A percentile compares a stretch with the other conserved stretches of the same genome.
Evolutionary conservation across 306 rosid genomes (phyloP).

Genomic region (Styphnolobium japonicum): DNA sequence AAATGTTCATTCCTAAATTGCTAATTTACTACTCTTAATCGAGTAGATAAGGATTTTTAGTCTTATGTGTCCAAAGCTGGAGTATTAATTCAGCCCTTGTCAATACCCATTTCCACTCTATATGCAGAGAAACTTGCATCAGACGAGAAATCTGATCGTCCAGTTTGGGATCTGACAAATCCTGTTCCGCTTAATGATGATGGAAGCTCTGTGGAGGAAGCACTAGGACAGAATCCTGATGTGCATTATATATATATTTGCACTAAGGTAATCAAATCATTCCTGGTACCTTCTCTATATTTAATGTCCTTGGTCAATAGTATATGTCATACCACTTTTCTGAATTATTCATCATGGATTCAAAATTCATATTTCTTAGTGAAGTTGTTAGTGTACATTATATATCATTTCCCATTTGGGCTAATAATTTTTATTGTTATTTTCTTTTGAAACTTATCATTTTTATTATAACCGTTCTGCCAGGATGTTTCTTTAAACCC

Average conservation of each 20-base stretch:
- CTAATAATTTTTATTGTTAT: neutral
- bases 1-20: neutral
- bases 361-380: neutral
- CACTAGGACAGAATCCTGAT: conserved; percentile 65
- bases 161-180: conserved; percentile 70
- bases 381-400: neutral
- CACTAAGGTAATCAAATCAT: conserved; percentile 51
- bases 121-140: conserved; percentile 64
- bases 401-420: neutral
- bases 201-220: conserved; percentile 57
- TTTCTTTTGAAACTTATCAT: neutral
- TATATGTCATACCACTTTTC: neutral
- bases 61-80: conserved; percentile 1
- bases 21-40: neutral
- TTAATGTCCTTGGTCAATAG: neutral
- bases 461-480: neutral
- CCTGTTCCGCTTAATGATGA: conserved; percentile 67
- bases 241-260: conserved; percentile 78
- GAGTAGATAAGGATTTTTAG: neutral
- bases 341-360: neutral
- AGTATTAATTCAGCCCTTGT: neutral
- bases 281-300: neutral
- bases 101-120: neutral
- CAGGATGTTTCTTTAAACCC: conserved; percentile 6
- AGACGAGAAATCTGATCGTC: conserved; percentile 44